Base-by-base conservation (phyloP, 768 basidiomycete species). In the Pulveroboletus sp. region DNA sequence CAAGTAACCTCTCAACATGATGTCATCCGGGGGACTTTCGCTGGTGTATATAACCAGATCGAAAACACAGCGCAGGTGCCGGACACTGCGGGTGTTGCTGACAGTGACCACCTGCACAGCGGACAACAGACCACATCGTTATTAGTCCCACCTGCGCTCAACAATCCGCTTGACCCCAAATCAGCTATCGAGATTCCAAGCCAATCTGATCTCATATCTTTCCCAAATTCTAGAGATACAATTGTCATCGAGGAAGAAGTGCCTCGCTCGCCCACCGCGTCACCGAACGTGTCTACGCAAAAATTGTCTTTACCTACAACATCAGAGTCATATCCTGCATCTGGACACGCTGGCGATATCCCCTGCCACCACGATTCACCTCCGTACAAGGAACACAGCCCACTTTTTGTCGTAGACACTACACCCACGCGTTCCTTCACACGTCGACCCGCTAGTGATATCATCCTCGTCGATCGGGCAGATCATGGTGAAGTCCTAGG, bases 351-450 rank as follows among this genome's bases (percentile, higher is more conserved):
- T 6, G 9, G 17, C 17, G 32, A 39, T 14, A 32, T 17, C 24
- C 40, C 51, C 32, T 21, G 35, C 13, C 28, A 39, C 5, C 26
- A 7, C 2, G 26, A 43, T 21, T 7, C 33, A 26, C 8, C 21
- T 14, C 17, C 13, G 33, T 36, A 7, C 1, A 28, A 53, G 33
- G 42, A 39, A 8, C 0, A 30, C 8, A n/a, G 32, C n/a, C 53
- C 56, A 1, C 42, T 56, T 8, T 67, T 67, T 24, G 69, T 73
- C 51, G 58, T 81, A 24, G 79, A 81, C 53, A 74, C 74, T 0
- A 35, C 59, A 14, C 72, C 77, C 14, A 45, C 53, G 5, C 33
- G 7, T 33, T 61, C 56, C 6, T 39, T 46, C 1, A 0, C 21
- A 1, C 14, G n/a, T 8, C 50, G 46, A 18, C 47, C 57, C 21